These are phyloP conservation scores for Acacia melanoxylon DNA, from an alignment of 306 rosid species.

Conservation along the genomic window DNA sequence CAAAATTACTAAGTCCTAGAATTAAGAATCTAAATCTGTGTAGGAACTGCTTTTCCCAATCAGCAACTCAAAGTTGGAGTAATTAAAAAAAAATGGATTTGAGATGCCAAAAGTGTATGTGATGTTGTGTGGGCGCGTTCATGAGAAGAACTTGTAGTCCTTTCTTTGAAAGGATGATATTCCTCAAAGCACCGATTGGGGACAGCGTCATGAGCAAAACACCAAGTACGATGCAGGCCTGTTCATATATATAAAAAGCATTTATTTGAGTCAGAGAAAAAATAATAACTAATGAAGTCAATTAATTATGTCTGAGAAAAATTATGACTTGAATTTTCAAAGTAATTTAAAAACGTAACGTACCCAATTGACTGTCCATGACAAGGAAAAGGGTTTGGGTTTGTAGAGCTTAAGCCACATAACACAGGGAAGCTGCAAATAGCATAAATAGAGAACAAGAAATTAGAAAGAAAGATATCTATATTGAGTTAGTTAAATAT, in stretches of 20 bases:
- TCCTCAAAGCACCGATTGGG: slow-evolving; percentile 75
- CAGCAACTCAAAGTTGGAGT: too few relatives aligned
- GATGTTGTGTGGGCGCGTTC: not conserved
- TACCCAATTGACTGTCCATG: slow-evolving; percentile 81
- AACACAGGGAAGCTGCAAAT: slow-evolving; percentile 75
- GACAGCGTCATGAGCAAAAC: slow-evolving; percentile 55
- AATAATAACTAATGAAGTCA: not conserved
- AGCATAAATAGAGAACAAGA: not conserved
- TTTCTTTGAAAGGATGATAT: slow-evolving; percentile 47
- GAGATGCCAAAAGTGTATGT: not conserved
- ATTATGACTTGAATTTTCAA: not conserved
- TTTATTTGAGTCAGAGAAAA: not conserved
- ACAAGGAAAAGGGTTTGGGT: slow-evolving; percentile 57
- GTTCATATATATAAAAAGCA: not conserved
- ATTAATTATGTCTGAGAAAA: not conserved
- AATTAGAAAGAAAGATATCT: too few relatives aligned
- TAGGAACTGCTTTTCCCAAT: too few relatives aligned
- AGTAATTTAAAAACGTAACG: slow-evolving; percentile 3
- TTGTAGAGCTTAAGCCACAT: slow-evolving; percentile 71
- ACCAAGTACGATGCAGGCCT: slow-evolving; percentile 71
- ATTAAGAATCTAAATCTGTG: too few relatives aligned
- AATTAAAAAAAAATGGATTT: too few relatives aligned
- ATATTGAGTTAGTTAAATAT: too few relatives aligned
- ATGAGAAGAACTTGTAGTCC: slow-evolving; percentile 59
- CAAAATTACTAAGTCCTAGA: too few relatives aligned